Evolutionary conservation across 2,329 filamentous ascomycete species (phyloP).

Genomic region (Calonectria hongkongensis): DNA sequence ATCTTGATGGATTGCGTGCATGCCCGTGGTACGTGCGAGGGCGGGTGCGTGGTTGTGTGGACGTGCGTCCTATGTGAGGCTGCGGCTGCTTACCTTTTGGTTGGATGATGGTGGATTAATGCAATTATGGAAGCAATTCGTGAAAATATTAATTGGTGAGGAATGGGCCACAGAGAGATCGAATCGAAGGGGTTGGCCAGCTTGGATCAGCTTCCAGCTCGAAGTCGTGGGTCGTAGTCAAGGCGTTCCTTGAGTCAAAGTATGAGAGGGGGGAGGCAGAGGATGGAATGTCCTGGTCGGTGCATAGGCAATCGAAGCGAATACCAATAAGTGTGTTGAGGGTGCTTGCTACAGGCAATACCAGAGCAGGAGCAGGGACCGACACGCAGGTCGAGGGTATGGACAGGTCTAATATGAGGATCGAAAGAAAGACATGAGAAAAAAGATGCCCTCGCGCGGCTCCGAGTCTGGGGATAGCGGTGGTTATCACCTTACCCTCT

Average conservation of each 20-base stretch:
- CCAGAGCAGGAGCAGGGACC: conserved; percentile 1
- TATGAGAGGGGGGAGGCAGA: conserved; percentile 29
- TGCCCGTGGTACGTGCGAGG: conserved; percentile 29
- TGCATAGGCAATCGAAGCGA: conserved; percentile 18
- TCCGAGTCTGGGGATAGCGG: conserved; percentile 54
- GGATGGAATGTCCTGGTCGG: conserved; percentile 34
- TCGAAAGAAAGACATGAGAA: conserved; percentile 46
- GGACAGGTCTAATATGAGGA: conserved; percentile 39
- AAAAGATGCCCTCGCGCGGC: conserved; percentile 44
- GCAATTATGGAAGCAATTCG: conserved; percentile 23
- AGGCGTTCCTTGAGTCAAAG: conserved; percentile 33
- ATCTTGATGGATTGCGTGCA: conserved; percentile 25
- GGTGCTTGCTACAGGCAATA: conserved; percentile 18
- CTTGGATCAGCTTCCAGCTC: conserved; percentile 20
- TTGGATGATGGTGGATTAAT: conserved; percentile 10
- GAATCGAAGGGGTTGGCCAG: conserved; percentile 25
- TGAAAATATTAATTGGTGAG: neutral
- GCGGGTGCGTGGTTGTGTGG: conserved; percentile 10
- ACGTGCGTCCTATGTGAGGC: conserved; percentile 31
- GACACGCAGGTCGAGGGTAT: conserved; percentile 28
- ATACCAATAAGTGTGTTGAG: conserved; percentile 10
- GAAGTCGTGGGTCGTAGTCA: conserved; percentile 33
- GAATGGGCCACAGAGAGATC: conserved; percentile 26
- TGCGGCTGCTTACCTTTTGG: conserved; percentile 36
- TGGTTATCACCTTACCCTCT: conserved; percentile 55